phyloP scores from a whole-genome alignment of 2,329 filamentous ascomycete genomes.

The Macrophomina tecta region DNA sequence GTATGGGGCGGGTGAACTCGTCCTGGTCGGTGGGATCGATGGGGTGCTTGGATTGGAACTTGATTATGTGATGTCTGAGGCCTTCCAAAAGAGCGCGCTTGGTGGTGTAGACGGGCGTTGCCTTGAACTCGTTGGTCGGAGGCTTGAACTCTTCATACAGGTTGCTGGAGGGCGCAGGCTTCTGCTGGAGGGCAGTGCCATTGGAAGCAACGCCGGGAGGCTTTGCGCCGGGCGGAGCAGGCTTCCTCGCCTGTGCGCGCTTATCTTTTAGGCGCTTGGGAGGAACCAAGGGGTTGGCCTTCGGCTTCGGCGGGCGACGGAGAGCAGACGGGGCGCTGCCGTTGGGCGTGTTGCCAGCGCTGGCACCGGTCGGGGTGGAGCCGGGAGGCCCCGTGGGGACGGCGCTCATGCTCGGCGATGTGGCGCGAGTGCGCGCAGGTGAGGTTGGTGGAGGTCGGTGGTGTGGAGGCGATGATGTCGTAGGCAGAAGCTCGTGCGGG shows the following conservation, averaged over 20 bases:
- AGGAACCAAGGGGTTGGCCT: conserved; percentile 43
- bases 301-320: conserved; percentile 40
- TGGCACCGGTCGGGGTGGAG: conserved; percentile 34
- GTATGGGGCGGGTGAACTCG: conserved; percentile 86
- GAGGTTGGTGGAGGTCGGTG: not conserved
- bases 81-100: conserved; percentile 81
- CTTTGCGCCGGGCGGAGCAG: conserved; percentile 5
- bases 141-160: conserved; percentile 24
- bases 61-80: conserved; percentile 85
- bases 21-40: conserved; percentile 75
- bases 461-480: conserved; percentile 10
- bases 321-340: conserved; percentile 40
- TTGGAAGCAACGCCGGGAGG: conserved; percentile 12
- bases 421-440: not conserved
- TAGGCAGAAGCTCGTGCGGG: conserved; percentile 13
- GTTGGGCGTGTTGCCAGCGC: conserved; percentile 37
- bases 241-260: conserved; percentile 15
- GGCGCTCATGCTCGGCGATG: conserved; percentile 28
- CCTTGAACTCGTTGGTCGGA: not conserved
- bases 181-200: conserved; percentile 5
- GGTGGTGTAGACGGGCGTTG: conserved; percentile 50
- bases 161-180: conserved; percentile 8
- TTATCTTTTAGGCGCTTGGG: conserved; percentile 28
- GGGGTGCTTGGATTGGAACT: conserved; percentile 70
- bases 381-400: conserved; percentile 38